A percentile compares a stretch with the other conserved stretches of the same genome.
Conservation (phyloP, 106 monocot species). For the Posidonia australis region DNA sequence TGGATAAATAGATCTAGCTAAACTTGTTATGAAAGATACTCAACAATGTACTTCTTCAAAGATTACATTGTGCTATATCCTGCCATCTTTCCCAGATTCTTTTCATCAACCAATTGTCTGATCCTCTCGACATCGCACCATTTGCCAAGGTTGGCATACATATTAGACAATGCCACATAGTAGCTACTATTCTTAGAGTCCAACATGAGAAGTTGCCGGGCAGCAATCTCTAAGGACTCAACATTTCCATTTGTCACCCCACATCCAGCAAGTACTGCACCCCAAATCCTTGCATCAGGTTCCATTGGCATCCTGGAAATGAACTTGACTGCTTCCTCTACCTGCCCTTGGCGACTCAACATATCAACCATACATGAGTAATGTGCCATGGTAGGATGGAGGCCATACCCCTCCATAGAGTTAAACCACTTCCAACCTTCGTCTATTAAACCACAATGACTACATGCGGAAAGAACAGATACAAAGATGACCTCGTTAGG, state of each 20-base stretch:
- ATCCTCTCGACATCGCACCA: conserved; percentile 43
- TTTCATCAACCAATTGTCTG: conserved; percentile 23
- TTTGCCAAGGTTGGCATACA: conserved; percentile 32
- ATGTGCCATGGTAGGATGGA: conserved; percentile 26
- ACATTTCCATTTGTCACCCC: conserved; percentile 15
- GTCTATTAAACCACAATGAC: conserved; percentile 36
- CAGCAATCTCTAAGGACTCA: conserved; percentile 29
- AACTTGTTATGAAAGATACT: neutral
- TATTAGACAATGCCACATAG: conserved; percentile 35
- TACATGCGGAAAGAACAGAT: conserved; percentile 39
- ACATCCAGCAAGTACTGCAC: conserved; percentile 30
- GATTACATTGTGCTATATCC: conserved; percentile 8
- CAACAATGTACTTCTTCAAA: neutral
- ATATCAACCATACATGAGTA: conserved; percentile 48
- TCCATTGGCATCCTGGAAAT: conserved; percentile 31
- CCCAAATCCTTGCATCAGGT: conserved; percentile 33
- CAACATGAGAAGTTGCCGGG: conserved; percentile 22
- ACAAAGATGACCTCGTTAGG: conserved; percentile 40
- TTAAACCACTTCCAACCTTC: conserved; percentile 40
- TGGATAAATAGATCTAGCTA: no score
- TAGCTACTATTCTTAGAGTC: conserved; percentile 33
- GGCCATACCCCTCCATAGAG: conserved; percentile 31
- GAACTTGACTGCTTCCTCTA: conserved; percentile 28
- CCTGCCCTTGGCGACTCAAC: conserved; percentile 32
- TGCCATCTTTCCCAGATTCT: conserved; percentile 21